These are phyloP conservation scores for Saccharomyces hybrid DNA, from an alignment of 1,139 yeast species.

Conservation along the genomic window DNA sequence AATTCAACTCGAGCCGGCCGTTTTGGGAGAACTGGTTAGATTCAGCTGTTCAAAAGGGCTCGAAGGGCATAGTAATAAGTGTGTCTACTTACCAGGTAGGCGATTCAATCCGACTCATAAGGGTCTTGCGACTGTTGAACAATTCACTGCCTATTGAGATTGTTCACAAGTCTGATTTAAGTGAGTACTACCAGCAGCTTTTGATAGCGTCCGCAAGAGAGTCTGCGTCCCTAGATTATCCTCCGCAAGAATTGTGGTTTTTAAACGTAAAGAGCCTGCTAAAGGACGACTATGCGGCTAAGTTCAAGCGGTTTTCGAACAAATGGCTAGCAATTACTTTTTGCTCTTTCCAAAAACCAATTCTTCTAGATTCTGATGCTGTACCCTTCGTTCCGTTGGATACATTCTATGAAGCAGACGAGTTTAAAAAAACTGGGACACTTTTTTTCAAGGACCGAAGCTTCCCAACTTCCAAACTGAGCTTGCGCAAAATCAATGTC, in stretches of 20 bases:
- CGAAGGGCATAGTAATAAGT: conserved; percentile 42
- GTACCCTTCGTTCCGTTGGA: conserved; percentile 38
- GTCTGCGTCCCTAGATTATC: not conserved
- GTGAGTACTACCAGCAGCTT: conserved; percentile 24
- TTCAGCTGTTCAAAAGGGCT: not conserved
- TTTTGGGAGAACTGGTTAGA: not conserved
- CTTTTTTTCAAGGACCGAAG: conserved; percentile 40
- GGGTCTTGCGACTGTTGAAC: conserved; percentile 39
- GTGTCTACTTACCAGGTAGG: conserved; percentile 41
- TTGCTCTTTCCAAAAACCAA: conserved; percentile 42
- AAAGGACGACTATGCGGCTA: conserved; percentile 20
- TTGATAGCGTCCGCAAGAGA: conserved; percentile 16
- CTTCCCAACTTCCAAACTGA: not conserved
- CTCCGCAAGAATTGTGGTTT: not conserved
- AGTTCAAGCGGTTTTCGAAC: conserved; percentile 40
- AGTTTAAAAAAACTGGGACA: conserved; percentile 37
- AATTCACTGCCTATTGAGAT: conserved; percentile 48
- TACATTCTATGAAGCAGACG: conserved; percentile 23
- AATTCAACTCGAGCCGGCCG: not conserved
- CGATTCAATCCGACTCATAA: conserved; percentile 41
- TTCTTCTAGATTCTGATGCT: conserved; percentile 47
- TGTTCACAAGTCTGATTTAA: conserved; percentile 41
- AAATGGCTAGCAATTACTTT: conserved; percentile 43
- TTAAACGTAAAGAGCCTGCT: conserved; percentile 17
- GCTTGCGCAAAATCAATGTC: not conserved